These are phyloP conservation scores for Gomphus sp. DNA, from an alignment of 1,284 basidiomycete genomes.

Conservation along the genomic window DNA sequence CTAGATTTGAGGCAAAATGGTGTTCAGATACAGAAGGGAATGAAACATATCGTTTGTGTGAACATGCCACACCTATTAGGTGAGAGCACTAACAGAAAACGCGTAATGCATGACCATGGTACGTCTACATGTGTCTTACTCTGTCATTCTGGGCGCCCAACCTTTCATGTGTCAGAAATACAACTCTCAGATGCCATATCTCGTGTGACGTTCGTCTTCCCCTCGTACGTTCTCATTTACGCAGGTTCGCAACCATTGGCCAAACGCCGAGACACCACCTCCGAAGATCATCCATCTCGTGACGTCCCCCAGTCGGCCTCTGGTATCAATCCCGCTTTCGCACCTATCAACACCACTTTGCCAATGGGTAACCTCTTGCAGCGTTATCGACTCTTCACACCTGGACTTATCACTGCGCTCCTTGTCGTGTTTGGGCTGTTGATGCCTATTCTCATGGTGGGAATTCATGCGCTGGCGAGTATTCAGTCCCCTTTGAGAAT, in stretches of 20 bases:
- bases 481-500: conserved; percentile 65
- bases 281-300: conserved; percentile 14
- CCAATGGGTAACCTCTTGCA: conserved; percentile 55
- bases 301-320: background rate
- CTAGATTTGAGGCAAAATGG: conserved; percentile 28
- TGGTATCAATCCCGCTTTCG: conserved; percentile 8
- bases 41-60: conserved; percentile 49
- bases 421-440: conserved; percentile 64
- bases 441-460: conserved; percentile 58
- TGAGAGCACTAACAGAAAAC: conserved; percentile 29
- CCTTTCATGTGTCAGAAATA: conserved; percentile 7
- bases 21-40: conserved; percentile 24
- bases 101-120: background rate
- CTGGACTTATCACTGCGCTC: conserved; percentile 65
- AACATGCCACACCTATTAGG: conserved; percentile 43
- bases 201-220: conserved; percentile 36
- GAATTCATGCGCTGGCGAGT: conserved; percentile 60
- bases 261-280: conserved; percentile 28
- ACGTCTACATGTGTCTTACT: background rate
- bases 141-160: background rate
- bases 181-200: conserved; percentile 38
- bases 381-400: conserved; percentile 71
- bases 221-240: conserved; percentile 56
- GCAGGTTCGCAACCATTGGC: conserved; percentile 38
- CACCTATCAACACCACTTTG: conserved; percentile 23